These are phyloP conservation scores for Fusarium siculi DNA, from an alignment of 2,329 filamentous ascomycete species.

Conservation along the genomic window DNA sequence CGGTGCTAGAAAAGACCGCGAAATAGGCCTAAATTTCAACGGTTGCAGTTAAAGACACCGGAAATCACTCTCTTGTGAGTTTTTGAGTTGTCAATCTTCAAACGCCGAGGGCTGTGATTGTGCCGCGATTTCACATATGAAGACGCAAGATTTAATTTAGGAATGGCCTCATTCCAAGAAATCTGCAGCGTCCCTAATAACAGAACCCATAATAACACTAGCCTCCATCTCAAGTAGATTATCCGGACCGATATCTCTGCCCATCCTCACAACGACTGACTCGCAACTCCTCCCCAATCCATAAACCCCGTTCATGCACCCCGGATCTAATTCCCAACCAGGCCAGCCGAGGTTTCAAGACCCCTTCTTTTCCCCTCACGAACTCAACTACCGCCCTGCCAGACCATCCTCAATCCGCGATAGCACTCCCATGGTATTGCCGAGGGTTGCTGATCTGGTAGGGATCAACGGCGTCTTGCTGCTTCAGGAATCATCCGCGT, in stretches of 20 bases:
- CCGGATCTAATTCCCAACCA: conserved; percentile 15
- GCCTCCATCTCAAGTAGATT: neutral
- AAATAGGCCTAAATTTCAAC: no score
- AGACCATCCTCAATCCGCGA: neutral
- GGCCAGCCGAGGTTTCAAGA: conserved; percentile 26
- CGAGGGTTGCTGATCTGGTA: neutral
- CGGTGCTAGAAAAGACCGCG: neutral
- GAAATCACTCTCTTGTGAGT: neutral
- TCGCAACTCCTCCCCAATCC: neutral
- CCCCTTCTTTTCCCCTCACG: neutral
- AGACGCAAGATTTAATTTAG: neutral
- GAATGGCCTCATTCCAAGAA: neutral
- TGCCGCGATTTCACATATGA: neutral
- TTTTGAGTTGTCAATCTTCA: neutral
- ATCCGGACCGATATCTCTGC: neutral
- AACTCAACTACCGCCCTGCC: conserved; percentile 17
- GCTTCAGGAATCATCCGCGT: neutral
- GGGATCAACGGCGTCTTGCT: conserved; percentile 6
- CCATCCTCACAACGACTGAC: neutral
- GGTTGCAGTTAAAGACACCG: neutral
- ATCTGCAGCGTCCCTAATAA: neutral
- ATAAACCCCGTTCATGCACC: conserved; percentile 2
- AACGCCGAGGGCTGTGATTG: neutral
- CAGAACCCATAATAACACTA: neutral
- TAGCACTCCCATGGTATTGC: neutral